These are phyloP conservation scores for Epithemia pelagica DNA, from an alignment of 108 stramenopile species.

Conservation along the genomic window DNA sequence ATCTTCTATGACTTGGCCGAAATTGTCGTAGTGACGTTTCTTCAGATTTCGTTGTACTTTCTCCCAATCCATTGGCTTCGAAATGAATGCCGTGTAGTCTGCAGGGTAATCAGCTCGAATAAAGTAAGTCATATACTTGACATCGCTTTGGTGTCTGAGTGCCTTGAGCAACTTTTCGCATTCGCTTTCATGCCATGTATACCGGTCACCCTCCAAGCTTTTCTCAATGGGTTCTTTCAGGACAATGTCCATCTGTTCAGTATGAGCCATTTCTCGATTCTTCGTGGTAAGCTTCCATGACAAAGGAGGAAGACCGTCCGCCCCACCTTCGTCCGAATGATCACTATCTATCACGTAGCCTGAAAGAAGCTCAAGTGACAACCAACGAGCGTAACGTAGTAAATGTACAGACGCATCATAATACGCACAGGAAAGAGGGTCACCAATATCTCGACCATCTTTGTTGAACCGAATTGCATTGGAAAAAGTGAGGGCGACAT, in stretches of 20 bases:
- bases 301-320: conserved; percentile 36
- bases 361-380: conserved; percentile 64
- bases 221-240: conserved; percentile 64
- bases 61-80: conserved; percentile 82
- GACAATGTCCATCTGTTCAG: conserved; percentile 76
- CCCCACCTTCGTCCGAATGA: conserved; percentile 26
- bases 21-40: conserved; percentile 60
- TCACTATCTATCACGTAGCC: conserved; percentile 41
- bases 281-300: conserved; percentile 64
- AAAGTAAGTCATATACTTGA: conserved; percentile 65
- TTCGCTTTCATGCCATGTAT: conserved; percentile 71
- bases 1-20: conserved; percentile 63
- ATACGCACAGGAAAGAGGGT: conserved; percentile 78
- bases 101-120: conserved; percentile 55
- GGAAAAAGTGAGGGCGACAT: conserved; percentile 72
- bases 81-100: conserved; percentile 75
- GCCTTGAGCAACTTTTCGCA: conserved; percentile 77
- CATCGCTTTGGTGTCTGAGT: conserved; percentile 66
- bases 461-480: conserved; percentile 81
- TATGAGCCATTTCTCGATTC: conserved; percentile 58
- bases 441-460: conserved; percentile 73
- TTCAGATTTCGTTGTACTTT: conserved; percentile 50
- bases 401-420: conserved; percentile 82
- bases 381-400: conserved; percentile 74
- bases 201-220: conserved; percentile 65